A percentile compares a stretch with the other conserved stretches of the same genome.
Evolutionary conservation across 306 rosid species (phyloP).

Genomic region (Corylus avellana): DNA sequence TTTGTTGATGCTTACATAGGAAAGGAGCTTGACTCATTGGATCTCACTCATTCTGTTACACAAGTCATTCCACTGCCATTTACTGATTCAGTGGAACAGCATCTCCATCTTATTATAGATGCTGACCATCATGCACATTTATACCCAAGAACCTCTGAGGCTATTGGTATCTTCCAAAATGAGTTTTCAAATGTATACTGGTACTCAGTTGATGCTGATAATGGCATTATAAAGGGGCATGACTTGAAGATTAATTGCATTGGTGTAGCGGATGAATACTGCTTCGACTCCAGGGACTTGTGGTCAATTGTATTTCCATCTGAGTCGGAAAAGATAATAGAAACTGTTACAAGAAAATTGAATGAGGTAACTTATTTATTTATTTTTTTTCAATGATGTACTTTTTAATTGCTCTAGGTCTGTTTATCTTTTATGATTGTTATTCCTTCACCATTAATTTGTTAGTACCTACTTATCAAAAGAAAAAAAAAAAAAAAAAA

Average conservation of each 20-base stretch:
- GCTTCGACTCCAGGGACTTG: conserved; percentile 76
- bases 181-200: conserved; percentile 88
- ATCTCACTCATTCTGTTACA: conserved; percentile 54
- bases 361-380: conserved; percentile 56
- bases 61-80: conserved; percentile 85
- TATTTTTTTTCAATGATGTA: neutral
- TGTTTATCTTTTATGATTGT: neutral
- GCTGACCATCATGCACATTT: conserved; percentile 57
- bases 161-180: conserved; percentile 59
- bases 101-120: conserved; percentile 81
- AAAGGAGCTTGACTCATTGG: conserved; percentile 58
- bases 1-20: conserved; percentile 85
- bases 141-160: conserved; percentile 87
- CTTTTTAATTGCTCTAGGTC: neutral
- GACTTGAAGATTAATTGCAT: conserved; percentile 66
- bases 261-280: conserved; percentile 54
- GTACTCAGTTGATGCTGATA: conserved; percentile 80
- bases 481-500: no score
- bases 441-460: neutral
- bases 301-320: conserved; percentile 92
- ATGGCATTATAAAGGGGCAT: conserved; percentile 85
- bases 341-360: conserved; percentile 66
- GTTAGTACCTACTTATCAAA: neutral
- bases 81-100: conserved; percentile 88
- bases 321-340: conserved; percentile 87